A percentile compares a stretch with the other conserved stretches of the same genome.
Evolutionary conservation across 768 basidiomycete genomes (phyloP).

Genomic region (Leccinum subgranulosum): DNA sequence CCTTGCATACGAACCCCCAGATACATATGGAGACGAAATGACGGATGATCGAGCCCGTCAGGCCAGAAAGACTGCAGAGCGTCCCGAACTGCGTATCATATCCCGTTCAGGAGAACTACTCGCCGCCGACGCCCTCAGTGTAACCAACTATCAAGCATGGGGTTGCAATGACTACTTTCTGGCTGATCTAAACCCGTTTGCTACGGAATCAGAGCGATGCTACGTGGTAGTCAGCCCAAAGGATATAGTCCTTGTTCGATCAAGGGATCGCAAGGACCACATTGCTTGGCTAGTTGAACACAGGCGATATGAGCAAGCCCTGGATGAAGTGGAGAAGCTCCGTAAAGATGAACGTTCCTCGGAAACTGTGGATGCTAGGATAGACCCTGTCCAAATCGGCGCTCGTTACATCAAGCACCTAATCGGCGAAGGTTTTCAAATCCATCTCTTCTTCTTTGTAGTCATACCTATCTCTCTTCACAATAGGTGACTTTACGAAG

Average conservation of each 20-base stretch:
- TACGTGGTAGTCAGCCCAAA: slow-evolving; percentile 86
- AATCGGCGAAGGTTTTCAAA: slow-evolving; percentile 64
- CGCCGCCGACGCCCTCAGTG: slow-evolving; percentile 75
- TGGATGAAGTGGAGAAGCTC: slow-evolving; percentile 76
- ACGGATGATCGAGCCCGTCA: slow-evolving; percentile 70
- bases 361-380: slow-evolving; percentile 36
- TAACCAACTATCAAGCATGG: slow-evolving; percentile 78
- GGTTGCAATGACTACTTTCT: slow-evolving; percentile 91
- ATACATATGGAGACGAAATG: slow-evolving; percentile 64
- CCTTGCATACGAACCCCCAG: slow-evolving; percentile 83
- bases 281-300: slow-evolving; percentile 90
- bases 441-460: not conserved
- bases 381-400: slow-evolving; percentile 71
- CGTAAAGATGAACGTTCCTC: slow-evolving; percentile 22
- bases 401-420: slow-evolving; percentile 84
- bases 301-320: slow-evolving; percentile 83
- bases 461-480: not conserved
- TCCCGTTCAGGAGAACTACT: slow-evolving; percentile 86
- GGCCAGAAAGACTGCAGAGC: slow-evolving; percentile 78
- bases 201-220: slow-evolving; percentile 39
- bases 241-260: slow-evolving; percentile 83
- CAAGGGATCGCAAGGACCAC: slow-evolving; percentile 86
- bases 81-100: slow-evolving; percentile 94
- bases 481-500: slow-evolving; percentile 59
- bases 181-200: slow-evolving; percentile 41